Base-by-base conservation (phyloP, 2,329 filamentous ascomycete genomes). In the Ascochyta fabae region DNA sequence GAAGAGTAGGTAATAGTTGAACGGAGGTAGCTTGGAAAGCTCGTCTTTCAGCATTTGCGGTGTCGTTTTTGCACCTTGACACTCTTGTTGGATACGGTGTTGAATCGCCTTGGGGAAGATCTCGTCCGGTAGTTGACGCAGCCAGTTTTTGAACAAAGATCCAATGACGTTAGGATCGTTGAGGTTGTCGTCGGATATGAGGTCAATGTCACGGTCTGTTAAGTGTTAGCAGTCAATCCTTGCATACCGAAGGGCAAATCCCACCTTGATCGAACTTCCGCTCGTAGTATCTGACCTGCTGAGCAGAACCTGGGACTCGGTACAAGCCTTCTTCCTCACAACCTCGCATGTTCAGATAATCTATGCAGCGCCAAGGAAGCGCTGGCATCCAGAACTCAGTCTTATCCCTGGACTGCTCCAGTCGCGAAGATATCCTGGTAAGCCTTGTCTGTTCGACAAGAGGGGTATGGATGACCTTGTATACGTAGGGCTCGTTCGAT, bases 311-410 rank as follows among this genome's bases (percentile, higher is more conserved):
- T 12, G 94, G 93, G 38, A 98, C 90, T 55, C 94, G 87, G 73
- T 98, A 98, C 3, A 98, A 81, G 3, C 94, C 94, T 76, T 97
- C 94, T 35, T 96, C 91, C 69, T 97, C 93, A 66, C 90, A 95
- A 35, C 92, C 92, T 71, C 95, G 96, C 77, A 93, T 95, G 75
- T 97, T 97, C 48, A 98, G 81, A 71, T 78, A 87, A 82, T 98
- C 94, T 62, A 98, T 97, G 55, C 92, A 96, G 60, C 94, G 85
- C 90, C 94, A 97, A 0, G 94, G 93, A 55, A 98, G 88, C 6
- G 92, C 91, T 12, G 94, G 94, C 93, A 98, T 96, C 94, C 94
- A 98, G 71, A 96, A 98, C 71, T 97, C 94, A 0, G 94, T 98
- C 81, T 97, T 97, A 71, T 98, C 94, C 59, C 88, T 86, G 9